phyloP scores from a whole-genome alignment of 2,329 filamentous ascomycete species.

The Salinomyces thailandicus region DNA sequence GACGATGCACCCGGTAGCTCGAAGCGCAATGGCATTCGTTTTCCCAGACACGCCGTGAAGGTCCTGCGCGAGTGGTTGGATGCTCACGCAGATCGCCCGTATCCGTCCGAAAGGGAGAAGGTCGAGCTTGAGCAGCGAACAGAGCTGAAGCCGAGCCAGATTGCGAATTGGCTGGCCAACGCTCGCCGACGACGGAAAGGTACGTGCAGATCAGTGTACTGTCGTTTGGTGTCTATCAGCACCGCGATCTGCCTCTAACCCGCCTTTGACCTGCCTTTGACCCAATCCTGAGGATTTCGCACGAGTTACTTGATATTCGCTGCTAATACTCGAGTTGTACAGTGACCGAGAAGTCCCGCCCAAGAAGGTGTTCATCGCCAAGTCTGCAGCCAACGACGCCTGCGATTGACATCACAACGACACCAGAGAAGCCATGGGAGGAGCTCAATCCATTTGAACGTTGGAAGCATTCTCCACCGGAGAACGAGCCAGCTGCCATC shows the following conservation, averaged over 20 bases:
- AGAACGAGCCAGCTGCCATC: conserved; percentile 57
- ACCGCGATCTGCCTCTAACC: too few relatives aligned
- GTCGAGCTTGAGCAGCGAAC: conserved; percentile 67
- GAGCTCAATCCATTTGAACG: conserved; percentile 55
- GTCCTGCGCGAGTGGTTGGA: conserved; percentile 77
- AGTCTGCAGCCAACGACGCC: conserved; percentile 51
- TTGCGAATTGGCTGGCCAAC: conserved; percentile 88
- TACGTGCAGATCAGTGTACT: conserved; percentile 45
- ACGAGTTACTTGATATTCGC: background rate
- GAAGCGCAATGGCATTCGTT: conserved; percentile 52
- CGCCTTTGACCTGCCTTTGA: too few relatives aligned
- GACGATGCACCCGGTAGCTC: conserved; percentile 26
- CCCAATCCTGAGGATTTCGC: too few relatives aligned
- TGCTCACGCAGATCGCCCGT: conserved; percentile 70
- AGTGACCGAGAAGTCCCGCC: conserved; percentile 41
- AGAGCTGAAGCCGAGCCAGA: conserved; percentile 71
- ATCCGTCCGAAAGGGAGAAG: conserved; percentile 80
- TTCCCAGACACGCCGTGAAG: conserved; percentile 70
- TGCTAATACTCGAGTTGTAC: background rate
- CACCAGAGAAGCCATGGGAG: conserved; percentile 28
- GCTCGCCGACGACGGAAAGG: conserved; percentile 74
- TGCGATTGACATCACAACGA: conserved; percentile 63
- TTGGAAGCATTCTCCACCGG: conserved; percentile 56
- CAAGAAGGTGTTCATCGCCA: conserved; percentile 43
- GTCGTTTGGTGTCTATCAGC: too few relatives aligned